These are phyloP conservation scores for Myriosclerotinia scirpicola DNA, from an alignment of 2,329 filamentous ascomycete genomes.

Conservation along the genomic window DNA sequence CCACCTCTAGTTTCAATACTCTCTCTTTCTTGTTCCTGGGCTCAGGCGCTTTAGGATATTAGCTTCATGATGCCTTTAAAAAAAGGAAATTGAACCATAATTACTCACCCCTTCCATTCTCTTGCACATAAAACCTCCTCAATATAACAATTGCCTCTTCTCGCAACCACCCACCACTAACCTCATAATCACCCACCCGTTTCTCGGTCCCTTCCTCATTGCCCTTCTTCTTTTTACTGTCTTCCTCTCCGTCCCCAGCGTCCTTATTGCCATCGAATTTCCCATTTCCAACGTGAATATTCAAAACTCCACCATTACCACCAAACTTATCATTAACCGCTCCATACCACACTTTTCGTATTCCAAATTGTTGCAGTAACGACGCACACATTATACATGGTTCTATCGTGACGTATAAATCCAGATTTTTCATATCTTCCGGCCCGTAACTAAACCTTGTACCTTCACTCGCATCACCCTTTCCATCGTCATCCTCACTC, in stretches of 20 bases:
- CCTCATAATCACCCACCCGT: conserved; percentile 76
- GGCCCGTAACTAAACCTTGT: conserved; percentile 52
- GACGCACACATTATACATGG: conserved; percentile 99
- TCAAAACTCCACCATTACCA: conserved; percentile 90
- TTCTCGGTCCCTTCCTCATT: conserved; percentile 43
- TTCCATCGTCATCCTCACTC: not conserved
- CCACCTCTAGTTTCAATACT: conserved; percentile 40
- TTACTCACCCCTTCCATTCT: conserved; percentile 83
- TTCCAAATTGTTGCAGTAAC: conserved; percentile 80
- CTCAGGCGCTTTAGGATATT: conserved; percentile 36
- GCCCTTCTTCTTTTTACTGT: conserved; percentile 47
- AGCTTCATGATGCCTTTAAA: not conserved
- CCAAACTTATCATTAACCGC: conserved; percentile 97
- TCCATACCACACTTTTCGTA: conserved; percentile 90
- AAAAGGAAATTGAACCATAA: conserved; percentile 10
- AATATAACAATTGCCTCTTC: conserved; percentile 85
- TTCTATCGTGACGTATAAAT: conserved; percentile 95
- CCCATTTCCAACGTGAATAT: conserved; percentile 58
- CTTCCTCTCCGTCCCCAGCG: conserved; percentile 61
- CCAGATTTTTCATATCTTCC: conserved; percentile 66
- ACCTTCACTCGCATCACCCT: conserved; percentile 29
- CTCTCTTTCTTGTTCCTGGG: conserved; percentile 40
- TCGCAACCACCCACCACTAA: conserved; percentile 82
- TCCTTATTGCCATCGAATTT: conserved; percentile 19
- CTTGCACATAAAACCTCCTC: conserved; percentile 93